phyloP scores from a whole-genome alignment of 225 moss, liverwort and hornwort genomes.

The Pseudisothecium myosuroides region DNA sequence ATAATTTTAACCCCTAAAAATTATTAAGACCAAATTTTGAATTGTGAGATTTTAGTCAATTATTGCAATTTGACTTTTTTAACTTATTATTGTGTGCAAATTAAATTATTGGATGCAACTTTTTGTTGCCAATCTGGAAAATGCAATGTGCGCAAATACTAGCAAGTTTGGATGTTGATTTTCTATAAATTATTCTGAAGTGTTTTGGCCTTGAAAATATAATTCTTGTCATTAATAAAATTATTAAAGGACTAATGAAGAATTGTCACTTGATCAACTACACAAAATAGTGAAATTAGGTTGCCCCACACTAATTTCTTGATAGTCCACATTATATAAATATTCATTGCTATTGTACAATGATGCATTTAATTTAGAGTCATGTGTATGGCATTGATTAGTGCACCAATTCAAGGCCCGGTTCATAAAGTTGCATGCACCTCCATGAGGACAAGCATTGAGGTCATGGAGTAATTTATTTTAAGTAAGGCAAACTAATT shows the following conservation, averaged over 20 bases:
- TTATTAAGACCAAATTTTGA: too few relatives aligned
- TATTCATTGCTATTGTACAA: too few relatives aligned
- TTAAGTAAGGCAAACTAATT: too few relatives aligned
- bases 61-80: rapidly evolving
- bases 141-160: rapidly evolving
- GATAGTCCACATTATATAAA: too few relatives aligned
- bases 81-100: rapidly evolving
- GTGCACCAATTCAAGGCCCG: too few relatives aligned
- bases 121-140: rapidly evolving
- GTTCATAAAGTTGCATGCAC: too few relatives aligned
- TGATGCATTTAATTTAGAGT: too few relatives aligned
- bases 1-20: not conserved
- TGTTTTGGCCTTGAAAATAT: not conserved
- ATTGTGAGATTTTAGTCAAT: not conserved
- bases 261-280: not conserved
- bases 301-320: too few relatives aligned
- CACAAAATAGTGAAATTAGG: too few relatives aligned
- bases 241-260: not conserved
- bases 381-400: too few relatives aligned
- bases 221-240: not conserved
- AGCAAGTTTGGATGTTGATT: rapidly evolving
- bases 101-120: not conserved
- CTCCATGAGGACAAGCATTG: too few relatives aligned
- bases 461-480: too few relatives aligned
- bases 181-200: not conserved